Base-by-base conservation (phyloP, 1,284 basidiomycete species). In the Fomitopsis pinicola region DNA sequence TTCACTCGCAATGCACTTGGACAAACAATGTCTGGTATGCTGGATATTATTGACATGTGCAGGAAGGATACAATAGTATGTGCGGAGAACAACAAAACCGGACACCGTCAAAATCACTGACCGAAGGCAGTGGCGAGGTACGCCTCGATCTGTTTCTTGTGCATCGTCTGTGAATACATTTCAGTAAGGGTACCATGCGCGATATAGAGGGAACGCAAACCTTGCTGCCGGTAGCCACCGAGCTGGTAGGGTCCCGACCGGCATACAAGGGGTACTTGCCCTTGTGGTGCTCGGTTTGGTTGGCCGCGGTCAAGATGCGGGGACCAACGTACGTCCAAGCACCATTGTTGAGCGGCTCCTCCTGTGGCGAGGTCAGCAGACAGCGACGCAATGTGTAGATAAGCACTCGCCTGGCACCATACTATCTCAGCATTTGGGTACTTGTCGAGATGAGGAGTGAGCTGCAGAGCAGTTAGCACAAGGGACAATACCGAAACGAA, bases 291-390 rank as follows among this genome's bases (percentile, higher is more conserved):
- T 91, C 77, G 3, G 94, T 96, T 78, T 94, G 82, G 69, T 89
- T 87, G 54, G 88, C 85, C 30, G 92, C 88, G 48, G 91, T 95
- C 72, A 89, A 85, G 70, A 95, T 88, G 61, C 94, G 88, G 35
- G 95, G 94, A 55, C 92, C 92, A 61, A 97, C 85, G 71, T 98
- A 97, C 44, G 89, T 91, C 94, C 94, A 96, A 38, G 94, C 89
- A 67, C 94, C 94, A 69, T 93, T 94, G 82, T 98, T 98, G 64
- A 97, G 76, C 6, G 95, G 95, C 76, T 97, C 91, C 75, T 93
- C 90, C 82, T 85, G 64, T 15, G 68, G 56, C 33, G 5, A 45
- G 7, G 30, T 62, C 38, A 58, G 45, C 17, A 2, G 4, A 30
- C 40, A n/a, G 36, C 28, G 9, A 17, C n/a, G 58, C 19, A 17